Evolutionary conservation across 352 stramenopile genomes (phyloP), one percentile per base, ranked within the genome.

Genomic region (Phytophthora foliorum): DNA sequence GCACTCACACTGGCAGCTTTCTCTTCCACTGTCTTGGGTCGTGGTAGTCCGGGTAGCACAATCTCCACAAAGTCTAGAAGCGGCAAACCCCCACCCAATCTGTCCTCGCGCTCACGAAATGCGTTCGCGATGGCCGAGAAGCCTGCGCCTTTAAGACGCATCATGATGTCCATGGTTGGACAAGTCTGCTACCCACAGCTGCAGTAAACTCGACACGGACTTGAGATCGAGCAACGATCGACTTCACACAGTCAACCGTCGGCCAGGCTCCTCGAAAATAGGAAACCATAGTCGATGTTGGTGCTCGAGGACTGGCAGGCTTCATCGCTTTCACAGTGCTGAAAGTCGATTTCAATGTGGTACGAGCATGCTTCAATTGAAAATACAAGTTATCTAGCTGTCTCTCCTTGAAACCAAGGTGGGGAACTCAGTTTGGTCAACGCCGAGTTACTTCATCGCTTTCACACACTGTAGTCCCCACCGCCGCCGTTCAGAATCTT

Each of bases 1-100:
- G 84, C 83, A 55, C 66, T 82, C 8, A 95, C 69, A 52, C 76
- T 88, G 0, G 75, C 74, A 38, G 61, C 55, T 45, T 90, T 90
- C 31, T 91, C 86, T 10, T 81, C 74, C 1, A n/a, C 17, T 3
- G 52, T 79, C 56, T 75, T 83, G 13, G 75, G 39, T 8, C 72
- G 78, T 17, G 84, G 83, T 7, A 93, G 69, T 8, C 78, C 82
- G 8, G 74, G 79, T 3, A 93, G 63, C 34, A 95, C 84, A 60
- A 93, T 95, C 56, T 93, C 87, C 27, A 95, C 80, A 71, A 95
- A 95, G 55, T 95, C 87, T 5, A 80, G 52, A 9, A 95, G 74
- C 19, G 83, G 82, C 5, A 95, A 72, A 0, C 87, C 87, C 0
- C 77, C 69, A 19, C 84, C 85, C 13, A 94, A 62, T 21, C 65